These are phyloP conservation scores for Vitis rotundifolia DNA, from an alignment of 164 flowering plant species.

Conservation along the genomic window DNA sequence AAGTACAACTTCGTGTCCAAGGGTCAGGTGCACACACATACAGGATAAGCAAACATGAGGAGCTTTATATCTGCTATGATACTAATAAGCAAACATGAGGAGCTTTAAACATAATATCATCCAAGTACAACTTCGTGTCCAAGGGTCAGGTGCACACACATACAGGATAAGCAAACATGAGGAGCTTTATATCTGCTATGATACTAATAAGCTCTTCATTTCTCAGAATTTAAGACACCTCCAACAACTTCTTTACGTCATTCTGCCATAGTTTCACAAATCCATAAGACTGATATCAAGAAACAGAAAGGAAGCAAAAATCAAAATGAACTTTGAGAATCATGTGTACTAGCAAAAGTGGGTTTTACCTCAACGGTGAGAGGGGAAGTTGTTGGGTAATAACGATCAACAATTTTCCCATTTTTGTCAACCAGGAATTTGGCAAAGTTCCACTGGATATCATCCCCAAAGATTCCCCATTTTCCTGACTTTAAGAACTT, in stretches of 20 bases:
- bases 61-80: too few species aligned
- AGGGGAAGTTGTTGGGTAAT: slow-evolving; percentile 84
- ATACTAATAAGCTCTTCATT: background rate
- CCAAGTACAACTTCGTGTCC: too few species aligned
- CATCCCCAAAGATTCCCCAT: slow-evolving; percentile 62
- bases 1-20: too few species aligned
- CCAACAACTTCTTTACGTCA: slow-evolving; percentile 41
- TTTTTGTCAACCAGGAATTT: slow-evolving; percentile 73
- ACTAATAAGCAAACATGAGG: too few species aligned
- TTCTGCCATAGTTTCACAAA: slow-evolving; percentile 22
- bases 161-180: background rate
- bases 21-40: too few species aligned
- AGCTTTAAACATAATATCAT: too few species aligned
- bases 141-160: too few species aligned
- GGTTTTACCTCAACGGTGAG: slow-evolving; percentile 75
- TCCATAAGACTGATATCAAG: background rate
- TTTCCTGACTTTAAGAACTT: slow-evolving; percentile 68
- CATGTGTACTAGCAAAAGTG: background rate
- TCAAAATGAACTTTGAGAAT: background rate
- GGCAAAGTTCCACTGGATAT: slow-evolving; percentile 81
- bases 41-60: background rate
- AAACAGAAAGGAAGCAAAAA: too few species aligned
- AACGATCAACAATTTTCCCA: slow-evolving; percentile 70
- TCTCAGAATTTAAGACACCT: slow-evolving; percentile 6
- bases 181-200: background rate